These are phyloP conservation scores for Aspergillus melleus DNA, from an alignment of 2,329 filamentous ascomycete genomes.

Conservation along the genomic window DNA sequence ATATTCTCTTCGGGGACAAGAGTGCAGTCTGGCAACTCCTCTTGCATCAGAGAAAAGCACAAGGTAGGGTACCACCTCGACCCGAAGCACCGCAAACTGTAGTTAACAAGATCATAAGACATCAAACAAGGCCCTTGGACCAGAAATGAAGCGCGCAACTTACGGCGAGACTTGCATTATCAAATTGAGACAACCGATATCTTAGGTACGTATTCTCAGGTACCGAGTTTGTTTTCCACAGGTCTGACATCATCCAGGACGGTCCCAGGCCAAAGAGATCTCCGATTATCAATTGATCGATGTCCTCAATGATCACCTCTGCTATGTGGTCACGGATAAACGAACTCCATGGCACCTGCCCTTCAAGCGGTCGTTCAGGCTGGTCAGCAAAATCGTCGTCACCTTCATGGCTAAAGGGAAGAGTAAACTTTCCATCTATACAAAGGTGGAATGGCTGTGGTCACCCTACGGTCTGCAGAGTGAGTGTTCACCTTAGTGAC, in stretches of 20 bases:
- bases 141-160: slow-evolving; percentile 65
- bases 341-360: slow-evolving; percentile 81
- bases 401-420: slow-evolving; percentile 90
- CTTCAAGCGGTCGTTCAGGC: slow-evolving; percentile 72
- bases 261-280: slow-evolving; percentile 60
- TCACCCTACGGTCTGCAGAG: slow-evolving; percentile 54
- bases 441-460: slow-evolving; percentile 81
- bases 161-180: slow-evolving; percentile 79
- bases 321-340: slow-evolving; percentile 66
- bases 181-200: slow-evolving; percentile 68
- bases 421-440: slow-evolving; percentile 87
- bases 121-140: slow-evolving; percentile 88
- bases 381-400: slow-evolving; percentile 89
- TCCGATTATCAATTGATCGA: slow-evolving; percentile 87
- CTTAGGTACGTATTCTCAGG: slow-evolving; percentile 52
- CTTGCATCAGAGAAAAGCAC: slow-evolving; percentile 77
- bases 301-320: slow-evolving; percentile 72
- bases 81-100: not conserved
- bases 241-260: slow-evolving; percentile 32
- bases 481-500: slow-evolving; percentile 23
- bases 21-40: slow-evolving; percentile 90
- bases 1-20: slow-evolving; percentile 95
- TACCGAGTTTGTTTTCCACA: not conserved
- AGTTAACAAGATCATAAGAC: slow-evolving; percentile 42
- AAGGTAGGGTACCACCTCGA: slow-evolving; percentile 42